A percentile compares a stretch with the other conserved stretches of the same genome.
Evolutionary conservation across 2,329 filamentous ascomycete species (phyloP).

Genomic region (Pezicula rhizophila): DNA sequence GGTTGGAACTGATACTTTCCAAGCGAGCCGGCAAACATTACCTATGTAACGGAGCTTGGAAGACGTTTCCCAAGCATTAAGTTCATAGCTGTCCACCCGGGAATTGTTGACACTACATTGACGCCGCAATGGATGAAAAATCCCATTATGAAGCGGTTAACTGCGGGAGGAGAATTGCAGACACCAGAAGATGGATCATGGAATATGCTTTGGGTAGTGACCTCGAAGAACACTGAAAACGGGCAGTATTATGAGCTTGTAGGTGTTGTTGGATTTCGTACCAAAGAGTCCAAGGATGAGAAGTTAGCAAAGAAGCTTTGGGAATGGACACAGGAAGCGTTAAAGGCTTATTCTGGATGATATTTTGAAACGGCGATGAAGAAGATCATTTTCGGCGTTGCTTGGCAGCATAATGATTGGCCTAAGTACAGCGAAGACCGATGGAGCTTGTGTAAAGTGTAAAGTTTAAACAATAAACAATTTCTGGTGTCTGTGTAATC

Average conservation of each 20-base stretch:
- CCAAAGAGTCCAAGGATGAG: constrained; percentile 18
- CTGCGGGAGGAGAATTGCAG: constrained; percentile 10
- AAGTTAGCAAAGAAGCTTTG: constrained; percentile 29
- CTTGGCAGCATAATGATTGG: too few species aligned
- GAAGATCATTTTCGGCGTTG: too few species aligned
- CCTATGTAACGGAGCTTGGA: constrained; percentile 34
- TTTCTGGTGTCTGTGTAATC: too few species aligned
- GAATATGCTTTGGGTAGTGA: constrained; percentile 36
- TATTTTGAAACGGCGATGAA: too few species aligned
- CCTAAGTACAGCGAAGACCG: too few species aligned
- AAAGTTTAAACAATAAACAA: too few species aligned
- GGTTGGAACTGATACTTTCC: constrained; percentile 32
- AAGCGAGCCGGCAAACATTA: constrained; percentile 39
- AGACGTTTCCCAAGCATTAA: constrained; percentile 30
- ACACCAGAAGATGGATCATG: constrained; percentile 27
- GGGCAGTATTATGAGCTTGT: constrained; percentile 30
- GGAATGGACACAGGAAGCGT: constrained; percentile 31
- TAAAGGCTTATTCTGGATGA: constrained; percentile 7
- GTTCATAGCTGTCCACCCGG: constrained; percentile 33
- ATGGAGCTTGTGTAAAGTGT: too few species aligned
- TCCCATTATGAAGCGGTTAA: constrained; percentile 14
- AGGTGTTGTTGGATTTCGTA: constrained; percentile 21
- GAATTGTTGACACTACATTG: constrained; percentile 11
- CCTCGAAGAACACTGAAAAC: constrained; percentile 20
- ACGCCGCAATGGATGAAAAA: constrained; percentile 5